These are phyloP conservation scores for Populus deltoides DNA, from an alignment of 345 rosid genomes.

Conservation along the genomic window DNA sequence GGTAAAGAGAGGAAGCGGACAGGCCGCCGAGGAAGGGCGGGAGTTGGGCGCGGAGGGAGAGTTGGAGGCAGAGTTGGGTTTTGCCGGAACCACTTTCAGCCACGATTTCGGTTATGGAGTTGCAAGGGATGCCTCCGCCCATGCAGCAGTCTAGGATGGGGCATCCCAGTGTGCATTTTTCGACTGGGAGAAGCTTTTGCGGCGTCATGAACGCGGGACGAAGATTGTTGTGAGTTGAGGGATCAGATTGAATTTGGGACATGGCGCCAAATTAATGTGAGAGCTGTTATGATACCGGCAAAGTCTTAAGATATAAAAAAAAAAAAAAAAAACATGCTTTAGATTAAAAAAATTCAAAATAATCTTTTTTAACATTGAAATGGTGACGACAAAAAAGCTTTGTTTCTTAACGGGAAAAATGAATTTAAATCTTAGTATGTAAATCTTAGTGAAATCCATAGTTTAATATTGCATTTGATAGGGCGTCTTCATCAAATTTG, in stretches of 20 bases:
- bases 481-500: too few species aligned
- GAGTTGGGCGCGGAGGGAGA: slow-evolving; percentile 68
- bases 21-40: slow-evolving; percentile 74
- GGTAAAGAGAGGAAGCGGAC: slow-evolving; percentile 65
- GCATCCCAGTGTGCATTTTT: slow-evolving; percentile 67
- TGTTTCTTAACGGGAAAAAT: too few species aligned
- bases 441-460: too few species aligned
- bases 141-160: slow-evolving; percentile 56
- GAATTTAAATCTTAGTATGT: too few species aligned
- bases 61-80: slow-evolving; percentile 88
- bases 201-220: slow-evolving; percentile 13
- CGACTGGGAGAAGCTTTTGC: slow-evolving; percentile 20
- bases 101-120: slow-evolving; percentile 70
- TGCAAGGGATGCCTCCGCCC: slow-evolving; percentile 72
- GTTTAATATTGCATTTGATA: too few species aligned
- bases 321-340: too few species aligned
- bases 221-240: neutral
- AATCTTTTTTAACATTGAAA: too few species aligned
- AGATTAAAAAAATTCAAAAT: too few species aligned
- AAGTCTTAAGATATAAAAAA: too few species aligned
- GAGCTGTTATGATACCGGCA: too few species aligned
- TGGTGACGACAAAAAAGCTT: too few species aligned
- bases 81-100: slow-evolving; percentile 88
- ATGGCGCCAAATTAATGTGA: neutral
- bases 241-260: neutral